These are phyloP conservation scores for Microcos paniculata DNA, from an alignment of 345 rosid genomes.

Conservation along the genomic window DNA sequence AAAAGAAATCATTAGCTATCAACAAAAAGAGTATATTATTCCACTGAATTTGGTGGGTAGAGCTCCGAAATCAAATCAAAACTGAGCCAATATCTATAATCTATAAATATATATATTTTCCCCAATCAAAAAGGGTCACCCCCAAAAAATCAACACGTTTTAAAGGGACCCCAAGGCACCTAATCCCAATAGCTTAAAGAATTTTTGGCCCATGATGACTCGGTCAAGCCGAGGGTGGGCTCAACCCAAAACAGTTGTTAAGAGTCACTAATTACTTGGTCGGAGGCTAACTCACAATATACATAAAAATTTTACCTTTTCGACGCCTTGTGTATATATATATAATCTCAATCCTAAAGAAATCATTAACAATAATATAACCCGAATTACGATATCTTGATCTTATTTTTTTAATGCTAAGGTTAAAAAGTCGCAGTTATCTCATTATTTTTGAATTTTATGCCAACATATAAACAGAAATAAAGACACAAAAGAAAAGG, in stretches of 20 bases:
- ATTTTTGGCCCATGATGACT: constrained; percentile 11
- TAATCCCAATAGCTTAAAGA: constrained; percentile 10
- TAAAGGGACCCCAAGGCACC: neutral
- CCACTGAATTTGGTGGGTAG: constrained; percentile 3
- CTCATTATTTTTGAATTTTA: neutral
- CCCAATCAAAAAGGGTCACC: neutral
- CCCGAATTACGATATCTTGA: neutral
- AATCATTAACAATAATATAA: neutral
- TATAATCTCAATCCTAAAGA: neutral
- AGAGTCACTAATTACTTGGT: neutral
- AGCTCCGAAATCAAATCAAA: neutral
- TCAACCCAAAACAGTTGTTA: constrained; percentile 7
- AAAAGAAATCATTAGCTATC: constrained; percentile 1
- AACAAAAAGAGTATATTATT: neutral
- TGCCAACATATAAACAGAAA: too few relatives aligned
- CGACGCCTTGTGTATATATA: too few relatives aligned
- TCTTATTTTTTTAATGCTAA: neutral
- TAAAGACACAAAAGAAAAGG: neutral
- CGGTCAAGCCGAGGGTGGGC: neutral
- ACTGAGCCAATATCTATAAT: too few relatives aligned
- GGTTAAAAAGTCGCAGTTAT: neutral
- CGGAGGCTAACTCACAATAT: constrained; percentile 1
- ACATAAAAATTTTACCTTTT: neutral
- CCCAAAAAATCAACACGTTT: neutral
- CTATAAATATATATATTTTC: neutral